A percentile compares a stretch with the other conserved stretches of the same genome.
Evolutionary conservation across 1,284 basidiomycete genomes (phyloP).

Genomic region (Ustilago vetiveriae): DNA sequence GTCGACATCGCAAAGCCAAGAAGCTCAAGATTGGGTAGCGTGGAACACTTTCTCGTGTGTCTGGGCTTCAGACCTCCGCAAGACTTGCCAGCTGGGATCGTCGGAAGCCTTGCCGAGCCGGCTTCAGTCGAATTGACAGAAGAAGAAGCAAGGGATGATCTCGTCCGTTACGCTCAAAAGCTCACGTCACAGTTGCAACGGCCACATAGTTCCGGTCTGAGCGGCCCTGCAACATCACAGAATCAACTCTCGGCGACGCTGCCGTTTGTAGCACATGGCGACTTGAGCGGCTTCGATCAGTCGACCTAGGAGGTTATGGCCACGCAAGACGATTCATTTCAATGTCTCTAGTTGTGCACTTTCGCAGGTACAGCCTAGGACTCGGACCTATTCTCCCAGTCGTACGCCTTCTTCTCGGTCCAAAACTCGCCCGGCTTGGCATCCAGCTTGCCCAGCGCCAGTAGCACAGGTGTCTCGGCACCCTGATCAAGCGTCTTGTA

Average conservation of each 20-base stretch:
- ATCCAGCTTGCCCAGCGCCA: conserved; percentile 49
- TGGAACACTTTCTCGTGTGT: conserved; percentile 72
- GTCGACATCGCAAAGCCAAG: conserved; percentile 68
- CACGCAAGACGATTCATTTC: too few species aligned
- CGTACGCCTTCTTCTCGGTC: conserved; percentile 27
- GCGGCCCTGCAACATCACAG: conserved; percentile 6
- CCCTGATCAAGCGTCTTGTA: conserved; percentile 59
- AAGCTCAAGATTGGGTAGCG: conserved; percentile 55
- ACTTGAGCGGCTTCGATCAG: conserved; percentile 43
- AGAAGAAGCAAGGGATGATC: conserved; percentile 21
- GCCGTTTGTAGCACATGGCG: conserved; percentile 40
- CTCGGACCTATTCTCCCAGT: conserved; percentile 23
- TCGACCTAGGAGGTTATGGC: too few species aligned
- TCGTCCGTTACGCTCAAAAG: conserved; percentile 31
- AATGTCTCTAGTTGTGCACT: too few species aligned
- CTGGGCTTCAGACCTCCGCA: conserved; percentile 67
- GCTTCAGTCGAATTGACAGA: not conserved
- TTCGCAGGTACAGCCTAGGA: not conserved
- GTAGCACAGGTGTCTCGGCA: conserved; percentile 61
- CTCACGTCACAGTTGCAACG: conserved; percentile 21
- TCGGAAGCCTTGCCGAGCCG: conserved; percentile 11
- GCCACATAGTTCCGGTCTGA: not conserved
- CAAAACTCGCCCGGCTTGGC: conserved; percentile 48
- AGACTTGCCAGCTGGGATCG: conserved; percentile 20
- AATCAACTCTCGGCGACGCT: conserved; percentile 23